phyloP scores from a whole-genome alignment of 2,329 filamentous ascomycete genomes.

The Pseudohalonectria lignicola region DNA sequence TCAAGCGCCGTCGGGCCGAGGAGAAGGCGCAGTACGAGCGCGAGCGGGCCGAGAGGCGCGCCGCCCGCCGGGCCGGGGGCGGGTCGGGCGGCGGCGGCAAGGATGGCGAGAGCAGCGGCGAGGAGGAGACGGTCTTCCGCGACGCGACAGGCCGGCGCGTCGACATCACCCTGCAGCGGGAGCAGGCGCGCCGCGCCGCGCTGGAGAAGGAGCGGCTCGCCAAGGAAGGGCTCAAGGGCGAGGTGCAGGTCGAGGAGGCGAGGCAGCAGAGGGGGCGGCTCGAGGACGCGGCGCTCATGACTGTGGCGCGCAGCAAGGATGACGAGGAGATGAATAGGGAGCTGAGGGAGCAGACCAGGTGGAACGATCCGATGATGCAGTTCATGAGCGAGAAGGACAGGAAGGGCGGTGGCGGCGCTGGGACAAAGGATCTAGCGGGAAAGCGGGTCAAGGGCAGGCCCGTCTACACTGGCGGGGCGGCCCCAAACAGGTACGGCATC shows the following conservation, averaged over 20 bases:
- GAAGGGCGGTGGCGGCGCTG: slow-evolving; percentile 7
- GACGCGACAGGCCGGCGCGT: slow-evolving; percentile 93
- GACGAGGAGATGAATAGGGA: slow-evolving; percentile 81
- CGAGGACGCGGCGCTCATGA: slow-evolving; percentile 73
- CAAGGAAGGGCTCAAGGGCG: slow-evolving; percentile 65
- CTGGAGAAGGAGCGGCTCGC: slow-evolving; percentile 55
- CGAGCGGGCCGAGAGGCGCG: slow-evolving; percentile 10
- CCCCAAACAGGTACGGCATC: slow-evolving; percentile 91
- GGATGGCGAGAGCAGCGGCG: slow-evolving; percentile 30
- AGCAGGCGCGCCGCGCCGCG: slow-evolving; percentile 60
- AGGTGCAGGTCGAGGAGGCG: slow-evolving; percentile 67
- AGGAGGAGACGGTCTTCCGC: slow-evolving; percentile 80
- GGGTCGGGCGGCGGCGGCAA: slow-evolving; percentile 26
- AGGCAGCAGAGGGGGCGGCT: slow-evolving; percentile 55
- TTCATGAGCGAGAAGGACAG: slow-evolving; percentile 51
- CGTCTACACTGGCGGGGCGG: slow-evolving; percentile 66
- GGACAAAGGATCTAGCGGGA: slow-evolving; percentile 4
- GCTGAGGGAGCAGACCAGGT: slow-evolving; percentile 63
- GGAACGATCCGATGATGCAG: slow-evolving; percentile 88
- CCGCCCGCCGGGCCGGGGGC: slow-evolving; percentile 24
- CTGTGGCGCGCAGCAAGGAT: slow-evolving; percentile 68
- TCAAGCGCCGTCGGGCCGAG: slow-evolving; percentile 41
- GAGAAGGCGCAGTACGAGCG: slow-evolving; percentile 20
- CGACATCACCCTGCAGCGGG: slow-evolving; percentile 82
- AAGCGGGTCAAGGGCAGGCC: slow-evolving; percentile 34